phyloP scores from a whole-genome alignment of 139 green algal species.

The Chlorella sp. region DNA sequence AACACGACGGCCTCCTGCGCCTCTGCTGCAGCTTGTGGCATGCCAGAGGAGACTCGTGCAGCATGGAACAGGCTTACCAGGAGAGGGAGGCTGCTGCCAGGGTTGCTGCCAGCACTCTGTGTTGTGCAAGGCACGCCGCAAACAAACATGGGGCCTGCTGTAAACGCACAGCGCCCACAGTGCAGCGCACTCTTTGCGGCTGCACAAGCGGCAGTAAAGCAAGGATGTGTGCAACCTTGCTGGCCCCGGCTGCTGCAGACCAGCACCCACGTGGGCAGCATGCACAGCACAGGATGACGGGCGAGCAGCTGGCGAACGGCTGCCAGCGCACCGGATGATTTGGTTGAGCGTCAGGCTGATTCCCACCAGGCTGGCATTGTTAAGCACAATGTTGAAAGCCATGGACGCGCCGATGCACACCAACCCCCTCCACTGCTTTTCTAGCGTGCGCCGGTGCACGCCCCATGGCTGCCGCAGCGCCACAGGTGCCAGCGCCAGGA shows the following conservation, averaged over 20 bases:
- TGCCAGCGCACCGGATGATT: background rate
- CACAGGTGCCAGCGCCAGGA: constrained; percentile 54
- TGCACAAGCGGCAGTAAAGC: background rate
- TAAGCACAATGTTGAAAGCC: constrained; percentile 63
- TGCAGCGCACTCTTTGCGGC: background rate
- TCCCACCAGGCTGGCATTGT: constrained; percentile 61
- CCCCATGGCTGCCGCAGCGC: constrained; percentile 34
- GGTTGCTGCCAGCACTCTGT: too few species aligned
- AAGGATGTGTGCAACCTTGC: too few species aligned
- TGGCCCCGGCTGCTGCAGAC: too few species aligned
- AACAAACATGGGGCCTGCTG: too few species aligned
- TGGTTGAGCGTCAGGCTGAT: constrained; percentile 34
- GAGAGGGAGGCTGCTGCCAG: too few species aligned
- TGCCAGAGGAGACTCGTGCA: too few species aligned
- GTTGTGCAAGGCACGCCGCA: too few species aligned
- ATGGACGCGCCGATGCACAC: constrained; percentile 61
- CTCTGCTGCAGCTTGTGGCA: too few species aligned
- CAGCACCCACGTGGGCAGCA: too few species aligned
- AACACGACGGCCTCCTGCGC: too few species aligned
- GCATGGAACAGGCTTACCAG: too few species aligned
- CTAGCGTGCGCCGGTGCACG: constrained; percentile 49
- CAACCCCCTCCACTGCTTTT: constrained; percentile 56
- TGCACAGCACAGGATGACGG: too few species aligned
- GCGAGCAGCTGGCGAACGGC: background rate
- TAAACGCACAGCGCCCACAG: background rate